Percentiles rank a stretch among this genome's conserved stretches.
These are phyloP conservation scores for Trichoderma sp. DNA, from an alignment of 2,329 filamentous ascomycete species.

Conservation along the genomic window DNA sequence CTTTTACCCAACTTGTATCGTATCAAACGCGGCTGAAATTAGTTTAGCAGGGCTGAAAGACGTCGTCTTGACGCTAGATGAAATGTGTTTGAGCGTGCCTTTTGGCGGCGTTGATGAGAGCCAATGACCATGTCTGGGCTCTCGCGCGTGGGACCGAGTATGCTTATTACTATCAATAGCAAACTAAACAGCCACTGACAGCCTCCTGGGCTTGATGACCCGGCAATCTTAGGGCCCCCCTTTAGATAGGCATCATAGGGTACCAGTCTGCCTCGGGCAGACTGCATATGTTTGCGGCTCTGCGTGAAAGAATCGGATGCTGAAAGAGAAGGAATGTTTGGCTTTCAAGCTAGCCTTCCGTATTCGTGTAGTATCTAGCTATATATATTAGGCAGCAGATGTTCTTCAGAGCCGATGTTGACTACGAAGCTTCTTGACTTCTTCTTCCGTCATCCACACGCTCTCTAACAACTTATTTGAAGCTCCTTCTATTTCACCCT, in stretches of 20 bases:
- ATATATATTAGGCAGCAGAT: neutral
- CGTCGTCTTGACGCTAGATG: constrained; percentile 4
- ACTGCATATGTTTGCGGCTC: neutral
- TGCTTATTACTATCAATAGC: neutral
- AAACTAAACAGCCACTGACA: neutral
- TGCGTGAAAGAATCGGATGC: neutral
- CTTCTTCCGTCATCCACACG: neutral
- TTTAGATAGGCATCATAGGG: neutral
- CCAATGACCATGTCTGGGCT: neutral
- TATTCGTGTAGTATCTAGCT: neutral
- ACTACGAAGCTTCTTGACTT: neutral
- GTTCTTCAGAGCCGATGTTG: neutral
- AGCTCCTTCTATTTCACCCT: neutral
- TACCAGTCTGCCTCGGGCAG: neutral
- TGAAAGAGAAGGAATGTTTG: neutral
- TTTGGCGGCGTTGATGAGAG: neutral
- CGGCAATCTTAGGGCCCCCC: constrained; percentile 2
- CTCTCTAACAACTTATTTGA: neutral
- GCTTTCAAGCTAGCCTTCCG: neutral
- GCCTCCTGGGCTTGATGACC: neutral
- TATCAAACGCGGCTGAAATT: constrained; percentile 15
- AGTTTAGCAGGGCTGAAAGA: constrained; percentile 17
- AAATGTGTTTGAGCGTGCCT: neutral
- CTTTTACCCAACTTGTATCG: neutral
- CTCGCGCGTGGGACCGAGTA: neutral